Base-by-base conservation (phyloP, 2,329 filamentous ascomycete species). In the Orbilia brochopaga region DNA sequence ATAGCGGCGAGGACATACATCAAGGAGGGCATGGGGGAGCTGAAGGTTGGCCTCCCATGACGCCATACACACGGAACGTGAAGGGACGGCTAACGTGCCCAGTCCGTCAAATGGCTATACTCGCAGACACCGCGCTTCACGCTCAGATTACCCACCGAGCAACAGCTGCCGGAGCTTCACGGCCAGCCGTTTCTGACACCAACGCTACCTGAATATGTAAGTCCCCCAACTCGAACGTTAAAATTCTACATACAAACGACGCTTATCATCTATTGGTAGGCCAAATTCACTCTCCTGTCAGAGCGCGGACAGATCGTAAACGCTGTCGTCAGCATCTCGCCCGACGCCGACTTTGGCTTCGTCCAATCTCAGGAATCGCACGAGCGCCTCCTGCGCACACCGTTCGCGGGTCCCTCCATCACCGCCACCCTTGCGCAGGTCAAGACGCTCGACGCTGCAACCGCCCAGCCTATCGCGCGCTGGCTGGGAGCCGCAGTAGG, bases 1-100 rank as follows among this genome's bases (percentile, higher is more conserved):
- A 74, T 80, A 0, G 80, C 82, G 50, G 80, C 79, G 72, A 81
- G 86, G 1, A 79, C 82, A 1, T 83, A 83, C 56, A 84, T 95
- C 40, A 79, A 77, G 40, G 86, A 86, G 75, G 89, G 89, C 0
- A 83, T 88, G 54, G 79, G 80, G 5, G 87, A 90, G 77, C 79
- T 92, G 21, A 83, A 80, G 80, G 87, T 87, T 80, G 52, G 67
- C 55, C 10, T 27, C 23, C 24, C 15, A n/a, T 42, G 15, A 37
- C 60, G 44, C 27, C 27, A 8, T 32, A 32, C 27, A 32, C 4
- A n/a, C 8, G 3, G 4, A 32, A 32, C 3, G 27, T 8, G 8
- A 32, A 32, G 27, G 4, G 27, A 3, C 8, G n/a, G n/a, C 27
- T 32, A 32, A 52, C 42, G 50, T 6, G 32, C 32, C 23, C 42